Conservation (phyloP, 805 yeast species). For the Yarrowia sp. region DNA sequence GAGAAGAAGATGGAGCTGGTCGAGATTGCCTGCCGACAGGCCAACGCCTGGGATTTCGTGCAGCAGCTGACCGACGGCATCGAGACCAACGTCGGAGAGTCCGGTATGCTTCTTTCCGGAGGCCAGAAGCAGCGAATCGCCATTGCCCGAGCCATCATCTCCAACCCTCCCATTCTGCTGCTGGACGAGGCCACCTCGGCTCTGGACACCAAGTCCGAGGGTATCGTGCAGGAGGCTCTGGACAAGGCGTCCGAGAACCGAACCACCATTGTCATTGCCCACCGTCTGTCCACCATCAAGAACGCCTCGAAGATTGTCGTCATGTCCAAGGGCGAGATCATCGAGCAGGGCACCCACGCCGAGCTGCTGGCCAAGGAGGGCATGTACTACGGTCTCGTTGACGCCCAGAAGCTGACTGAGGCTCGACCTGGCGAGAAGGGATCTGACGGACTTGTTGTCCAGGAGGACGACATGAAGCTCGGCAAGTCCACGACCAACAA, state of each 20-base stretch:
- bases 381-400: conserved; percentile 39
- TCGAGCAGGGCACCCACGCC: conserved; percentile 46
- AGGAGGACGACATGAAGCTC: conserved; percentile 24
- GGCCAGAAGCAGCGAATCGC: conserved; percentile 75
- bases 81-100: conserved; percentile 65
- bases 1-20: conserved; percentile 42
- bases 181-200: conserved; percentile 69
- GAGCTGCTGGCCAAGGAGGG: conserved; percentile 39
- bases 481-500: conserved; percentile 29
- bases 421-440: conserved; percentile 28
- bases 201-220: conserved; percentile 49
- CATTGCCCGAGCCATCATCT: conserved; percentile 65
- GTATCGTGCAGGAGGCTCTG: conserved; percentile 44
- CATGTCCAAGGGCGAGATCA: conserved; percentile 50
- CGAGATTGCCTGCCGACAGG: conserved; percentile 41
- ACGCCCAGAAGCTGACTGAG: conserved; percentile 39
- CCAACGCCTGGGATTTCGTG: conserved; percentile 44
- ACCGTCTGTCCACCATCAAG: conserved; percentile 54
- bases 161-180: conserved; percentile 57
- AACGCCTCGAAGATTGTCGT: conserved; percentile 58
- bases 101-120: conserved; percentile 62
- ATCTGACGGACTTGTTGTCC: conserved; percentile 16
- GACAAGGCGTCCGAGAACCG: conserved; percentile 40
- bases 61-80: conserved; percentile 74
- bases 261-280: conserved; percentile 60